Conservation (phyloP, 2,329 filamentous ascomycete genomes). For the Erysiphe neolycopersici region DNA sequence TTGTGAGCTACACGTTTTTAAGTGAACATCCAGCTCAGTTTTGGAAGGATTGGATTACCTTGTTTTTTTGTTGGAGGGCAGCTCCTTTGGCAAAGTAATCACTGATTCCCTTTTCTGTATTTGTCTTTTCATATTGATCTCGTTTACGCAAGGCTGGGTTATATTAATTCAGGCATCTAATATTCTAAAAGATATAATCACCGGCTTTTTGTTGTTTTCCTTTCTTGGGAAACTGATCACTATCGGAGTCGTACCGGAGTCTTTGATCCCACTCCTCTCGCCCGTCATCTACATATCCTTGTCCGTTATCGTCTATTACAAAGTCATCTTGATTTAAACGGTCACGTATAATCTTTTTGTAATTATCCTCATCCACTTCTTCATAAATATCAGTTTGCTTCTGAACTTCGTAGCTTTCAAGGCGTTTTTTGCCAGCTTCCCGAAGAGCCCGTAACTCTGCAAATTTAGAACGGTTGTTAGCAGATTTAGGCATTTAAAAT, state of each 20-base stretch:
- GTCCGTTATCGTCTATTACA: conserved; percentile 93
- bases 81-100: conserved; percentile 77
- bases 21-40: conserved; percentile 3
- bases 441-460: conserved; percentile 67
- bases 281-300: conserved; percentile 89
- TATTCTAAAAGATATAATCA: conserved; percentile 2
- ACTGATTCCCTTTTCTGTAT: conserved; percentile 73
- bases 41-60: conserved; percentile 25
- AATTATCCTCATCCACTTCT: conserved; percentile 85
- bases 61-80: conserved; percentile 45
- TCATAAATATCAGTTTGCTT: conserved; percentile 75
- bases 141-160: conserved; percentile 53
- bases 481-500: conserved; percentile 12
- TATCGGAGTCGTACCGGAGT: conserved; percentile 44
- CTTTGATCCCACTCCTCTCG: conserved; percentile 66
- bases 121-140: conserved; percentile 57
- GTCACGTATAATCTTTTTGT: conserved; percentile 82
- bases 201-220: conserved; percentile 23
- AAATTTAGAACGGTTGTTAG: conserved; percentile 20
- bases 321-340: conserved; percentile 89
- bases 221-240: conserved; percentile 32
- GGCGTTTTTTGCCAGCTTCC: conserved; percentile 70
- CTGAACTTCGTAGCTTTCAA: conserved; percentile 65
- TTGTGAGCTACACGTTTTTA: conserved; percentile 27
- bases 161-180: not conserved